A percentile compares a stretch with the other conserved stretches of the same genome.
These are phyloP conservation scores for Schizonepeta tenuifolia DNA, from an alignment of 257 asterid genomes.

Conservation along the genomic window DNA sequence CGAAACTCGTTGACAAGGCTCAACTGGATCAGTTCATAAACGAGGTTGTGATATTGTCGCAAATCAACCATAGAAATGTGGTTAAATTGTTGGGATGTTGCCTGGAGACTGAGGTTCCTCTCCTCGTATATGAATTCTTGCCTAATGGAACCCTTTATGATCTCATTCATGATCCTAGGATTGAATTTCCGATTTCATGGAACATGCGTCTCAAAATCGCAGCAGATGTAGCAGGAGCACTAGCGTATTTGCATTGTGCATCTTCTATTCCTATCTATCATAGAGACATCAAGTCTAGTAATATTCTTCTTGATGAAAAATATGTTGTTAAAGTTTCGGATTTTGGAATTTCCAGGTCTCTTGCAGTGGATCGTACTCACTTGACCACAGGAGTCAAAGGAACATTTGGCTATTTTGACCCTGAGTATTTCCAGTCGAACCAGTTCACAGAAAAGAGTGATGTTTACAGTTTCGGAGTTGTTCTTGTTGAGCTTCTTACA, in stretches of 20 bases:
- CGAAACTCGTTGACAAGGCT: constrained; percentile 19
- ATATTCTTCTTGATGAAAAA: constrained; percentile 34
- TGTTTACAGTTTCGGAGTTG: constrained; percentile 36
- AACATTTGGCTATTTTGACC: constrained; percentile 40
- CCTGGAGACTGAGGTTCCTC: constrained; percentile 30
- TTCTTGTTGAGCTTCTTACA: constrained; percentile 29
- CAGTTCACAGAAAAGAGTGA: constrained; percentile 37
- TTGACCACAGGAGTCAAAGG: constrained; percentile 29
- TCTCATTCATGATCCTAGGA: constrained; percentile 20
- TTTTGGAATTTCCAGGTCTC: constrained; percentile 22
- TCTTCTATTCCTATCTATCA: constrained; percentile 33
- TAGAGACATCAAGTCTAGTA: constrained; percentile 35
- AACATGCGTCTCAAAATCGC: constrained; percentile 32
- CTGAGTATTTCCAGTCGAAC: constrained; percentile 32
- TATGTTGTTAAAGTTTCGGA: constrained; percentile 25
- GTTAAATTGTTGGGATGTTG: constrained; percentile 31
- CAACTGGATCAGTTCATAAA: constrained; percentile 30
- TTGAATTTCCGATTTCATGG: constrained; percentile 1
- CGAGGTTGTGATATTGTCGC: constrained; percentile 35
- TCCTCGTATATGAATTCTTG: constrained; percentile 24
- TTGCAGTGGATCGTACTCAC: constrained; percentile 37
- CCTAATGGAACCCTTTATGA: constrained; percentile 30
- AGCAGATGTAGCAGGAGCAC: constrained; percentile 28
- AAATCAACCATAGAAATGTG: constrained; percentile 36
- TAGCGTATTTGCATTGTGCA: constrained; percentile 34